Evolutionary conservation across 208 protist species (phyloP).

Genomic region (Acanthamoeba triangularis): DNA sequence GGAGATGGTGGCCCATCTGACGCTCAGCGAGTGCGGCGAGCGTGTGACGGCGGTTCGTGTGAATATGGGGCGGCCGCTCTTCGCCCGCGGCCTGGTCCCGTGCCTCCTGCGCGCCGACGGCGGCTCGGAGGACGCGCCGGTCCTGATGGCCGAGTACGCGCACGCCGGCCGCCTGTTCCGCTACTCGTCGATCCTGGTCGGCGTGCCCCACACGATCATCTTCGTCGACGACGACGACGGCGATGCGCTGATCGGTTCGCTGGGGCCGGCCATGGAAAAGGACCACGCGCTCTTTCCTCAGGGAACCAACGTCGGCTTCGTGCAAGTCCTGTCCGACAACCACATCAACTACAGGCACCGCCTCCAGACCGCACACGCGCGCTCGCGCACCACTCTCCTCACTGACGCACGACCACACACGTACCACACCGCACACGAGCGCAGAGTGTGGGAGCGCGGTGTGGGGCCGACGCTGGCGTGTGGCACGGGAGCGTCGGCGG

Average conservation of each 20-base stretch:
- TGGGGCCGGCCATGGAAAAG: background rate
- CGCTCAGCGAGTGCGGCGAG: background rate
- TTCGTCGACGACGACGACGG: background rate
- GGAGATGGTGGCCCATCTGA: background rate
- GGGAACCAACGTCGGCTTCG: slow-evolving; percentile 43
- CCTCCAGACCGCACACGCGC: background rate
- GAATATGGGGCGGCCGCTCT: slow-evolving; percentile 1
- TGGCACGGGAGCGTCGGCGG: slow-evolving; percentile 9
- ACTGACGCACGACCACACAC: background rate
- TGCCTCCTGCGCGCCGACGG: background rate
- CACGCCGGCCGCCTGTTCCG: background rate
- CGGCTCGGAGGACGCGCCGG: background rate
- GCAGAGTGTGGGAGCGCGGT: slow-evolving; percentile 21
- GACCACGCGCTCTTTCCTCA: background rate
- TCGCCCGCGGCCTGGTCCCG: background rate
- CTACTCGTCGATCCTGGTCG: background rate
- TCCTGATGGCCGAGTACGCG: background rate
- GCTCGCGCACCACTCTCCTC: too few relatives aligned
- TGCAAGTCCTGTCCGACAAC: slow-evolving; percentile 19
- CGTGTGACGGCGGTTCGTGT: background rate
- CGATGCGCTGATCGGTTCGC: background rate
- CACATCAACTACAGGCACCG: background rate
- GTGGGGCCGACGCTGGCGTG: slow-evolving; percentile 6
- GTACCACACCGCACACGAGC: background rate
- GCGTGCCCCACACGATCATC: slow-evolving; percentile 14